Base-by-base conservation (phyloP, 345 rosid species). In the Physaria fendleri region DNA sequence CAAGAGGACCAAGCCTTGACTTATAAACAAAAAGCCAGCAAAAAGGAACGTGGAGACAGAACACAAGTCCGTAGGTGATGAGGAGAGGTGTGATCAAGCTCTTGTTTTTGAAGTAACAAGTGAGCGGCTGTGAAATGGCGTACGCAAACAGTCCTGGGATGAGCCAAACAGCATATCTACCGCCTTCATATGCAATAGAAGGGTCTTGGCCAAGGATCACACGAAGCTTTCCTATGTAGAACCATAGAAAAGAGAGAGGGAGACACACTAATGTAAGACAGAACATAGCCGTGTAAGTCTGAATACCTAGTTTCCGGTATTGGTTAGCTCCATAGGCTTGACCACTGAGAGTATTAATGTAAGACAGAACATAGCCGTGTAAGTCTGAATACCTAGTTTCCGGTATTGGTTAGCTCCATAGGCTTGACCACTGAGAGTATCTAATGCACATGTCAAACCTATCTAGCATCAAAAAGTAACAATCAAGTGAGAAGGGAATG, bases 351-450 rank as follows among this genome's bases (percentile, higher is more conserved):
- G 96, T 91, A 64, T 88, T 53, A 81, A 33, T 12, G 67, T 5
- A 22, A 79, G 78, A 35, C 73, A 83, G 74, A 83, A 77, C 24
- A 83, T 67, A 2, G 90, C 94, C 11, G 81, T 81, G 41, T 83
- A 78, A 5, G 81, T 71, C 55, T 81, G 85, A 52, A 60, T 67
- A 62, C 87, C 82, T 8, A 86, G 62, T 65, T 53, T 86, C 25
- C 20, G 30, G 57, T 79, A 83, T 30, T 78, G 80, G 47, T 78
- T 61, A 53, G 94, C 90, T 75, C 94, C 96, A 64, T 71, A 84
- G 10, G 89, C 88, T 81, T 88, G 96, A 12, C 98, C 95, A 38
- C 84, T 62, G 53, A 91, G 68, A 16, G 96, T 91, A 64, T 88
- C 96, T 51, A 88, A 45, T 23, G 88, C 92, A 70, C 78, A 74